Percentiles rank a stretch among this genome's conserved stretches.
Evolutionary conservation across 257 asterid genomes (phyloP).

Genomic region (Solanum ahanhuiri): DNA sequence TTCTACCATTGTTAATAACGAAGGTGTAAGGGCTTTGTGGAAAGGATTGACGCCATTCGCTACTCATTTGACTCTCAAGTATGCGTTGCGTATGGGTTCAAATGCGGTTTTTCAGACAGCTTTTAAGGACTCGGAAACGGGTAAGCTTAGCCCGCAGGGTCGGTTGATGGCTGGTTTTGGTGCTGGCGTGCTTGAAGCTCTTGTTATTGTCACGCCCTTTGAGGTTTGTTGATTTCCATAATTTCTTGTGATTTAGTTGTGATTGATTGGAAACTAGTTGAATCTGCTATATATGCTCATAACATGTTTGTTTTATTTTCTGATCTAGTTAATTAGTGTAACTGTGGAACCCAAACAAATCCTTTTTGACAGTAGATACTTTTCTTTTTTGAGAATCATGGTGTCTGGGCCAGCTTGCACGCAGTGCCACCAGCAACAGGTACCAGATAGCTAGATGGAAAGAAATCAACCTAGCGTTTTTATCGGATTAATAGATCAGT

Average conservation of each 20-base stretch:
- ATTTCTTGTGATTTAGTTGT: neutral
- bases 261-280: neutral
- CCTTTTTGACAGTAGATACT: neutral
- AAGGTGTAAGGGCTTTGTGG: slow-evolving; percentile 89
- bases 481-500: neutral
- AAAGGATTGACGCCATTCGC: slow-evolving; percentile 96
- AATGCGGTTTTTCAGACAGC: slow-evolving; percentile 82
- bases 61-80: slow-evolving; percentile 85
- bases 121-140: slow-evolving; percentile 71
- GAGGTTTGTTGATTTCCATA: slow-evolving; percentile 42
- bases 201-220: slow-evolving; percentile 86
- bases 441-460: neutral
- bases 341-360: neutral
- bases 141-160: slow-evolving; percentile 47
- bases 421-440: neutral
- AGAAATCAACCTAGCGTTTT: neutral
- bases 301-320: neutral
- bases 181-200: slow-evolving; percentile 99
- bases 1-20: slow-evolving; percentile 43
- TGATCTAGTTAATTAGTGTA: neutral
- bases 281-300: neutral
- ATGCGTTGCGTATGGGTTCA: slow-evolving; percentile 94
- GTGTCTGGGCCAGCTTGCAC: neutral
- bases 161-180: slow-evolving; percentile 87
- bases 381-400: neutral